Base-by-base conservation (phyloP, 257 asterid species). In the Penstemon davidsonii region DNA sequence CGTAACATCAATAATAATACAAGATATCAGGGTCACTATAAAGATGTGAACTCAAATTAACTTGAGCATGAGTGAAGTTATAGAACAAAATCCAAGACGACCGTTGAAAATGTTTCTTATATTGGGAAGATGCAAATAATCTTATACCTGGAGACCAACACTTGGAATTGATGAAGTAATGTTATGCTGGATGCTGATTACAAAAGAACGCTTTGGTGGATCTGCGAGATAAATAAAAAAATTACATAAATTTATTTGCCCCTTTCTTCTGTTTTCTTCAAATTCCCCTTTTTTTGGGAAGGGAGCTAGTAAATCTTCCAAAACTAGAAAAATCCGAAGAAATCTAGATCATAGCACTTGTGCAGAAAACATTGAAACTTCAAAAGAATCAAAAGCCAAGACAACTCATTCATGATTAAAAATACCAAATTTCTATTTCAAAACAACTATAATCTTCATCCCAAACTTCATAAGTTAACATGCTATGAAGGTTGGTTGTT, bases 71-170 rank as follows among this genome's bases (percentile, higher is more conserved):
- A 44, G 10, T 52, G 19, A 46, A 64, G 4, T 66, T 25, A 1
- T 13, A 52, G 54, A 64, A 61, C 42, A 10, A 42, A 55, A 70
- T 25, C 46, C 18, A 10, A 69, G 11, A 55, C n/a, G 11, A 49
- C 33, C 38, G 37, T 43, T 40, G 38, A 47, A 19, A 69, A 47
- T 4, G 40, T 7, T 54, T 67, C 33, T 36, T 9, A 36, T 40
- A 40, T 33, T 41, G 59, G 18, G 52, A 55, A 67, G 56, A 61
- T 43, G 47, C 15, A 11, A 42, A 61, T 52, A 19, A 42, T 50
- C 13, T 66, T 37, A 62, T 75, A 93, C 99, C 97, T 93, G 99
- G 80, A 93, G 87, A 70, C 99, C 97, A 59, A 93, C 97, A 60
- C 78, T 87, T 66, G 93, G 96, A 73, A 93, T 83, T 47, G 99